phyloP scores from a whole-genome alignment of 2,329 filamentous ascomycete genomes.

The Rhinocladiella similis region DNA sequence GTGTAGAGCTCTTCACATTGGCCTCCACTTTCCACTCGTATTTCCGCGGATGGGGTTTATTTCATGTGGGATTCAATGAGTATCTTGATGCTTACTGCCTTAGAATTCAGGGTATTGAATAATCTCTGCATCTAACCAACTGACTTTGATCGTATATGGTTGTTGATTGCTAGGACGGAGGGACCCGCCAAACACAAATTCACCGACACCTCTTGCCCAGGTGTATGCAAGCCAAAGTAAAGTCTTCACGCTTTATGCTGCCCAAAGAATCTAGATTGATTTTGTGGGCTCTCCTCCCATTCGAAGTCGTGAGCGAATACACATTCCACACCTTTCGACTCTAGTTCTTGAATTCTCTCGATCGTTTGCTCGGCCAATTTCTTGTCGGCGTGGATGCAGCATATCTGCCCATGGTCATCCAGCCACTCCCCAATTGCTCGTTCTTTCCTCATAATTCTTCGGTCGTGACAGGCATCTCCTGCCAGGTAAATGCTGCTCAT shows the following conservation, averaged over 20 bases:
- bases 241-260: constrained; percentile 5
- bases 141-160: background rate
- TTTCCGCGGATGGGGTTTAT: background rate
- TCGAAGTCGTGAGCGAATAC: constrained; percentile 35
- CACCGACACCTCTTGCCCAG: background rate
- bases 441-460: constrained; percentile 33
- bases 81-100: background rate
- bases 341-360: constrained; percentile 26
- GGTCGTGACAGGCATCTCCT: constrained; percentile 37
- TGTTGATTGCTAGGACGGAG: too few species aligned
- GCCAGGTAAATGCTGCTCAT: constrained; percentile 32
- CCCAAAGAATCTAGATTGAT: constrained; percentile 22
- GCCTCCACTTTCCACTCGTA: background rate
- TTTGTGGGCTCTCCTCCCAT: constrained; percentile 29
- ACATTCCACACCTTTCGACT: constrained; percentile 30
- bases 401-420: constrained; percentile 29
- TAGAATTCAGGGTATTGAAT: background rate
- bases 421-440: constrained; percentile 33
- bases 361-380: constrained; percentile 30
- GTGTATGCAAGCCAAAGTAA: background rate
- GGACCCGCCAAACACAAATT: too few species aligned
- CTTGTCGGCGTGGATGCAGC: constrained; percentile 35
- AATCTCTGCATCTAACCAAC: background rate
- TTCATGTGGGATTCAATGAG: background rate
- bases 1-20: background rate